Base-by-base conservation (phyloP, 306 rosid genomes). In the Rosa lucieae region DNA sequence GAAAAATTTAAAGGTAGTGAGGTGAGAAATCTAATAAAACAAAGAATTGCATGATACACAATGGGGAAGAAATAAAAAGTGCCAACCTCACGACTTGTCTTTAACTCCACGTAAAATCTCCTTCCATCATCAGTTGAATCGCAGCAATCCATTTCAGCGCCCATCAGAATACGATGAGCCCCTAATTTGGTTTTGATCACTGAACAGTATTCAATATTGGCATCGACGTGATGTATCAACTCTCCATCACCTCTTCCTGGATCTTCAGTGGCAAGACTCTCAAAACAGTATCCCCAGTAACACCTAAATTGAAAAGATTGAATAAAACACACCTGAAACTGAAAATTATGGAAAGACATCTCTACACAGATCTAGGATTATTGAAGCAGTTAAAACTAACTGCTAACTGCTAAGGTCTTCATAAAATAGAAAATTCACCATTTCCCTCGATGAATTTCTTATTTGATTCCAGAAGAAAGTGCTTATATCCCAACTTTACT, bases 61-160 rank as follows among this genome's bases (percentile, higher is more conserved):
- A 35, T 18, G 53, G 74, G 12, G 12, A 61, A 67, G 40, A 20
- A 79, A 56, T 70, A 35, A 73, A 29, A 72, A 51, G 29, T 51
- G 48, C 32, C 85, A 77, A 93, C 99, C 99, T 96, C 99, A 26
- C 88, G 91, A 84, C 93, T 91, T 37, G 99, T 93, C 84, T 96
- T 96, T 44, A 96, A 81, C 83, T 96, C 99, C 81, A 96, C 92
- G 72, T 90, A 96, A 85, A 91, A 96, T 86, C 94, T 91, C 85
- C 91, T 89, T 82, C 99, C 99, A 48, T 96, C 99, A 83, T 91
- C 96, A 67, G 99, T 96, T 8, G 99, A 88, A 86, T 96, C 99
- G 56, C 99, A 93, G 87, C 94, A 96, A 91, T 93, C 99, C 96
- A 96, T 96, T 86, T 91, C 99, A 86, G 99, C 98, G 78, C 99